Percentiles rank a stretch among this genome's conserved stretches.
phyloP scores from a whole-genome alignment of 148 eudicot genomes.

The Chenopodium berlandieri region DNA sequence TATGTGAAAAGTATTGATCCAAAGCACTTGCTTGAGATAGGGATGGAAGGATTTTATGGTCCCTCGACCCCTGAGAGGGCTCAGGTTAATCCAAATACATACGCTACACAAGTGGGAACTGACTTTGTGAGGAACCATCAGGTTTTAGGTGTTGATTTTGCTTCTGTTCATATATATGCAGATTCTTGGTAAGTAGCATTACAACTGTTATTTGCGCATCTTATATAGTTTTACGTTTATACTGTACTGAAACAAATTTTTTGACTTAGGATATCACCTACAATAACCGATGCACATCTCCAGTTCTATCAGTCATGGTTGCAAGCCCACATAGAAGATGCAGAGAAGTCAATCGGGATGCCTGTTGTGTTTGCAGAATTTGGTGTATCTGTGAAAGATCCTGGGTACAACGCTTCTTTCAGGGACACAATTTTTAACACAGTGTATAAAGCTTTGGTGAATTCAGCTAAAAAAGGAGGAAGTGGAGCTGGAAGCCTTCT shows the following conservation, averaged over 20 bases:
- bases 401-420: constrained; percentile 58
- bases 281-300: constrained; percentile 46
- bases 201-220: neutral
- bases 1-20: constrained; percentile 78
- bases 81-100: constrained; percentile 61
- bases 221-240: neutral
- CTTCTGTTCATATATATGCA: constrained; percentile 76
- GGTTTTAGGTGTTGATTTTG: constrained; percentile 84
- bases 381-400: constrained; percentile 66
- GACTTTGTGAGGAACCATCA: constrained; percentile 83
- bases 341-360: constrained; percentile 60
- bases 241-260: neutral
- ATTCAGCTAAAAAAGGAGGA: constrained; percentile 73
- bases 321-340: constrained; percentile 79
- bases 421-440: constrained; percentile 43
- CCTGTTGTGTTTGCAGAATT: constrained; percentile 71
- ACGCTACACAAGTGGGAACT: constrained; percentile 71
- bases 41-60: constrained; percentile 86
- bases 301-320: constrained; percentile 70
- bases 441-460: constrained; percentile 46
- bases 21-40: constrained; percentile 73
- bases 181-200: constrained; percentile 65
- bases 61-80: constrained; percentile 58
- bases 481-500: constrained; percentile 71
- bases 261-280: constrained; percentile 52